Conservation (phyloP, 2,329 filamentous ascomycete species). For the Hysterium pulicare region DNA sequence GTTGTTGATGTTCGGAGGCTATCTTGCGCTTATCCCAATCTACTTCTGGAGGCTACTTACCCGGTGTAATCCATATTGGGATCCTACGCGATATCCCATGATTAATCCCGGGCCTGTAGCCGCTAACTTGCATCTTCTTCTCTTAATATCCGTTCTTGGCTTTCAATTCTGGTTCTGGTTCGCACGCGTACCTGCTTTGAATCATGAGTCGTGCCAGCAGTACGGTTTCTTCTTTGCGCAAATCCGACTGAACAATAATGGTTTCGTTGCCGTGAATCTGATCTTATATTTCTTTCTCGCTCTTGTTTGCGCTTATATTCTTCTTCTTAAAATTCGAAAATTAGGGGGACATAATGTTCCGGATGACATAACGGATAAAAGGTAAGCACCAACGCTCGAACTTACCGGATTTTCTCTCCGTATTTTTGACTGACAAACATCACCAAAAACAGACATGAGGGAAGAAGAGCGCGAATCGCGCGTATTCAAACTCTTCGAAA, state of each 20-base stretch:
- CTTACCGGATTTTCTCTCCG: background rate
- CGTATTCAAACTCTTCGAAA: constrained; percentile 13
- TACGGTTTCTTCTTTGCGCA: constrained; percentile 19
- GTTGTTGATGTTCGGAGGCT: constrained; percentile 18
- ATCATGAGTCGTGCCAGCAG: constrained; percentile 13
- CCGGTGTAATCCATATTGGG: constrained; percentile 16
- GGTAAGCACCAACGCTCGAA: background rate
- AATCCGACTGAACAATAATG: constrained; percentile 15
- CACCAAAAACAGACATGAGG: constrained; percentile 2
- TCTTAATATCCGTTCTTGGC: constrained; percentile 12
- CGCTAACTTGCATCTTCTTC: constrained; percentile 10
- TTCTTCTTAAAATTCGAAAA: constrained; percentile 9
- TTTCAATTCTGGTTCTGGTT: constrained; percentile 22
- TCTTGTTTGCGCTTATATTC: constrained; percentile 12
- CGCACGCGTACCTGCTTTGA: constrained; percentile 12
- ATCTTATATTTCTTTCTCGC: constrained; percentile 15
- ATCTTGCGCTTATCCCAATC: constrained; percentile 16
- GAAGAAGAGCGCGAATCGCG: constrained; percentile 3
- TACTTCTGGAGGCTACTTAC: constrained; percentile 19
- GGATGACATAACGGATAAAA: background rate
- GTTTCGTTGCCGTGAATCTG: constrained; percentile 11
- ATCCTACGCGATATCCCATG: constrained; percentile 16
- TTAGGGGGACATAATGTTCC: constrained; percentile 8
- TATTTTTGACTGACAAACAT: no score
- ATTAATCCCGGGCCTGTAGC: constrained; percentile 6